These are phyloP conservation scores for Yarrowia alimentaria DNA, from an alignment of 805 yeast species.

Conservation along the genomic window DNA sequence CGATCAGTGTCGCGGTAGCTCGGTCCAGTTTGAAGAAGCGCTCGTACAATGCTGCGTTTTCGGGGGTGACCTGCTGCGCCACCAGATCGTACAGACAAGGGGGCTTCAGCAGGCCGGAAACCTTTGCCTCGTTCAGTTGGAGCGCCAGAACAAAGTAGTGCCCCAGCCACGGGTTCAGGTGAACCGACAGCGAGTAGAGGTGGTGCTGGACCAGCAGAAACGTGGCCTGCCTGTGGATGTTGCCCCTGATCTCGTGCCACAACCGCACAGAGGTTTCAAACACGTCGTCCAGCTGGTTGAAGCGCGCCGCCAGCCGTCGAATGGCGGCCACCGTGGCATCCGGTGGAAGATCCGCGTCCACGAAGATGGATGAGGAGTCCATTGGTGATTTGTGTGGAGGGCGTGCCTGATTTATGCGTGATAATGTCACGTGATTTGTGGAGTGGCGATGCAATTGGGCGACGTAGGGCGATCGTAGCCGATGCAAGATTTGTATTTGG, in stretches of 20 bases:
- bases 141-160: slow-evolving; percentile 9
- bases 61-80: slow-evolving; percentile 8
- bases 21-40: too few relatives aligned
- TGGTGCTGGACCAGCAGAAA: slow-evolving; percentile 17
- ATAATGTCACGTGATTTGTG: too few relatives aligned
- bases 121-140: not conserved
- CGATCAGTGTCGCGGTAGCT: not conserved
- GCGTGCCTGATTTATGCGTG: too few relatives aligned
- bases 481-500: too few relatives aligned
- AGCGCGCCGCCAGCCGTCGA: slow-evolving; percentile 7
- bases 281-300: slow-evolving; percentile 8
- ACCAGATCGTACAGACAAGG: slow-evolving; percentile 6
- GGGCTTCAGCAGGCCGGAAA: not conserved
- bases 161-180: slow-evolving; percentile 8
- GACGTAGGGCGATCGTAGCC: too few relatives aligned
- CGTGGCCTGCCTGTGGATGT: not conserved
- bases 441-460: too few relatives aligned
- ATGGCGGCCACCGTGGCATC: slow-evolving; percentile 10
- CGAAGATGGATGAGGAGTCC: too few relatives aligned
- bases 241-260: not conserved
- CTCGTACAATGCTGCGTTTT: not conserved
- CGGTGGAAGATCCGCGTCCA: slow-evolving; percentile 12
- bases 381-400: too few relatives aligned
- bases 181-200: slow-evolving; percentile 8
- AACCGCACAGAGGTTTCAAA: slow-evolving; percentile 18